Percentiles rank a stretch among this genome's conserved stretches.
Conservation (phyloP, 768 basidiomycete genomes). For the Nidularia pulvinata region DNA sequence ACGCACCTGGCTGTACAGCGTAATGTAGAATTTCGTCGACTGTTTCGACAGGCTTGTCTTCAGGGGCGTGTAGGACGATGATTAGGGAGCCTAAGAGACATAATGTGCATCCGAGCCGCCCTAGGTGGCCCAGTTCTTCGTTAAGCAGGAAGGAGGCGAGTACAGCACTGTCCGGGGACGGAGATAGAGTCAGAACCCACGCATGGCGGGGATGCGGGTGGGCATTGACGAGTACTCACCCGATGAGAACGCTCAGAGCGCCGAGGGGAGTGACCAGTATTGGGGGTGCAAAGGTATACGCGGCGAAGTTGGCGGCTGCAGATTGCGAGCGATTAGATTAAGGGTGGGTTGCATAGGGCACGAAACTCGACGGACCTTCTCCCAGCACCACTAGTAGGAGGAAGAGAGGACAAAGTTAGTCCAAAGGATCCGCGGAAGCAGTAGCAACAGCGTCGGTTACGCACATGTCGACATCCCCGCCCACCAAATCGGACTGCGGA, state of each 20-base stretch:
- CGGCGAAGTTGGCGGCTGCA: constrained; percentile 88
- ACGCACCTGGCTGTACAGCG: constrained; percentile 89
- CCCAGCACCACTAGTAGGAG: constrained; percentile 77
- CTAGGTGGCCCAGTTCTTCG: constrained; percentile 85
- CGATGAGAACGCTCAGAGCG: constrained; percentile 93
- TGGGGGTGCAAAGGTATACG: constrained; percentile 97
- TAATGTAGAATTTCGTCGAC: constrained; percentile 93
- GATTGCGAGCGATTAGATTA: constrained; percentile 3
- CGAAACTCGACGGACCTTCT: constrained; percentile 58
- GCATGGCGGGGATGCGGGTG: too few species aligned
- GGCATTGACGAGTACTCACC: constrained; percentile 56
- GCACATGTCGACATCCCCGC: constrained; percentile 89
- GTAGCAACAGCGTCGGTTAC: constrained; percentile 26
- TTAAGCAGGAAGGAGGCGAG: constrained; percentile 92
- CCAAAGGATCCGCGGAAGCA: not conserved
- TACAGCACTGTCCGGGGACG: constrained; percentile 64
- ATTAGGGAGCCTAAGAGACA: constrained; percentile 4
- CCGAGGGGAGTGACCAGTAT: constrained; percentile 99
- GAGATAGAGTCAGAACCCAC: constrained; percentile 32
- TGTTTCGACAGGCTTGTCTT: constrained; percentile 90
- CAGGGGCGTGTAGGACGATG: constrained; percentile 88
- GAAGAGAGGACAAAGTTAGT: not conserved
- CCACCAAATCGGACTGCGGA: constrained; percentile 97
- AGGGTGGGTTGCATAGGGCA: not conserved
- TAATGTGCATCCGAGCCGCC: constrained; percentile 69